Percentiles rank a stretch among this genome's conserved stretches.
Conservation (phyloP, 768 basidiomycete species). For the Lentinula boryana region DNA sequence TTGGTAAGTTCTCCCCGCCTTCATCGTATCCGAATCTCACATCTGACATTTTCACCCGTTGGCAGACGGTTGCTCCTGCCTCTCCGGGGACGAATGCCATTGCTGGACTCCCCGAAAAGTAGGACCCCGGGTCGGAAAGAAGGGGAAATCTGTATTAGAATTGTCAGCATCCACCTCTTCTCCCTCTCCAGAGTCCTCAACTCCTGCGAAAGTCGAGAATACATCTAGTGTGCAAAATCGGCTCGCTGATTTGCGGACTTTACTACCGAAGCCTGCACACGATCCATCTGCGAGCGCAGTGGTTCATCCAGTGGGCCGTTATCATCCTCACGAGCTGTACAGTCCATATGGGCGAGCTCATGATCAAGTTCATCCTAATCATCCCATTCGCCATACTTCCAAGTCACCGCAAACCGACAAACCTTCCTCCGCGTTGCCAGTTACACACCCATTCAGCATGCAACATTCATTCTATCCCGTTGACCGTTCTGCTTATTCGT, state of each 20-base stretch:
- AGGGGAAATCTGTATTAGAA: slow-evolving; percentile 15
- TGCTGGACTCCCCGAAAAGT: slow-evolving; percentile 52
- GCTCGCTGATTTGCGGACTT: slow-evolving; percentile 61
- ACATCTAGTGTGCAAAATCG: slow-evolving; percentile 52
- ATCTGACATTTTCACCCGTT: slow-evolving; percentile 10
- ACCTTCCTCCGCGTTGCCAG: slow-evolving; percentile 11
- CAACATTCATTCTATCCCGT: neutral
- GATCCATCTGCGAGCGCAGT: slow-evolving; percentile 42
- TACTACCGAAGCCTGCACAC: slow-evolving; percentile 61
- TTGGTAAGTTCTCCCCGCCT: slow-evolving; percentile 46
- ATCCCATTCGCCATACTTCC: slow-evolving; percentile 18
- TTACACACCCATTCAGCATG: too few species aligned
- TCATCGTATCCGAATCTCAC: slow-evolving; percentile 38
- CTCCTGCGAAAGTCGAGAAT: slow-evolving; percentile 11
- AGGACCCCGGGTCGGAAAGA: slow-evolving; percentile 25
- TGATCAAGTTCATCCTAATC: slow-evolving; percentile 31
- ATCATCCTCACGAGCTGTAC: slow-evolving; percentile 48
- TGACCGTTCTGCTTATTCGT: neutral
- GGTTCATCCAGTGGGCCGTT: slow-evolving; percentile 30
- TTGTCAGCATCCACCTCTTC: slow-evolving; percentile 6
- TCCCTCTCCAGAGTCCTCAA: slow-evolving; percentile 7
- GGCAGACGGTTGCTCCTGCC: slow-evolving; percentile 47
- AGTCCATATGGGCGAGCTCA: slow-evolving; percentile 70
- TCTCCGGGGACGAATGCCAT: slow-evolving; percentile 42
- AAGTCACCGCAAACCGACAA: neutral